A percentile compares a stretch with the other conserved stretches of the same genome.
These are phyloP conservation scores for Drosera capensis DNA, from an alignment of 148 eudicot species.

Conservation along the genomic window DNA sequence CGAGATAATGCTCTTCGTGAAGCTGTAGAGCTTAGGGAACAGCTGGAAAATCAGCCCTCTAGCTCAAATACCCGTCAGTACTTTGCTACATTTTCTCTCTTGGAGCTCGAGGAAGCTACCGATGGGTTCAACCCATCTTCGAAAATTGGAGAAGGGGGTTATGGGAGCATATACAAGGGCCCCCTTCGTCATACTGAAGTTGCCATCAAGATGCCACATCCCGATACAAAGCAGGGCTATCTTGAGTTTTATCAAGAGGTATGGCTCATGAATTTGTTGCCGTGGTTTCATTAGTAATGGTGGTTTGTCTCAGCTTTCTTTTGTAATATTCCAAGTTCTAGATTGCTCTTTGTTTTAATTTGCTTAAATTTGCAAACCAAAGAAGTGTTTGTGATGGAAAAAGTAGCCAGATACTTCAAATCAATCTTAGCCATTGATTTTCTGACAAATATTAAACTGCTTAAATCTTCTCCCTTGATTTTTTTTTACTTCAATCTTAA, in stretches of 20 bases:
- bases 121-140: conserved; percentile 31
- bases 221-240: conserved; percentile 52
- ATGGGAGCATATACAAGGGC: conserved; percentile 56
- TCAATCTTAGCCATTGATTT: too few relatives aligned
- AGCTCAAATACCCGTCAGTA: conserved; percentile 20
- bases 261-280: conserved; percentile 5
- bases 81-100: conserved; percentile 46
- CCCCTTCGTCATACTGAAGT: conserved; percentile 56
- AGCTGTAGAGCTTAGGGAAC: conserved; percentile 37
- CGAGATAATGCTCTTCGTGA: conserved; percentile 42
- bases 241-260: conserved; percentile 83
- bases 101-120: conserved; percentile 67
- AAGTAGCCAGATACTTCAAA: too few relatives aligned
- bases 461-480: too few relatives aligned
- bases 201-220: conserved; percentile 56
- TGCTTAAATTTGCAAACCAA: too few relatives aligned
- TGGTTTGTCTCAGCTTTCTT: background rate
- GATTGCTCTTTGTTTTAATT: too few relatives aligned
- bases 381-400: too few relatives aligned
- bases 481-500: too few relatives aligned
- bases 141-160: conserved; percentile 84
- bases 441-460: too few relatives aligned
- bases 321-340: background rate
- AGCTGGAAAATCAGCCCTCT: conserved; percentile 22
- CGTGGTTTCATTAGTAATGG: background rate